Conservation (phyloP, 345 rosid species). For the Ceriops decandra region DNA sequence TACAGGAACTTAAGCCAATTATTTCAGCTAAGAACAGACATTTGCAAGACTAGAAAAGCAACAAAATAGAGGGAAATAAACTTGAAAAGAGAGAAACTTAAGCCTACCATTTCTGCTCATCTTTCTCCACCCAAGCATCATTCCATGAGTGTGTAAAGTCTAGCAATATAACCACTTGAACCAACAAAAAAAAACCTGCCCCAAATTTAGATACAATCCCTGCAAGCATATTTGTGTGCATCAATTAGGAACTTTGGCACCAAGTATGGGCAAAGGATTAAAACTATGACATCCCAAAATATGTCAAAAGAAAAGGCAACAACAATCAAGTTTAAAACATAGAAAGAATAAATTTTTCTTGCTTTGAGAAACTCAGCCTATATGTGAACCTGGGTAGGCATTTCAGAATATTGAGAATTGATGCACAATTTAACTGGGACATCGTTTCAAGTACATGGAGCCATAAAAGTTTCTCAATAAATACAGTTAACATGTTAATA, state of each 20-base stretch:
- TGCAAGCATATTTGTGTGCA: slow-evolving; percentile 35
- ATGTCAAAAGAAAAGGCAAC: slow-evolving; percentile 2
- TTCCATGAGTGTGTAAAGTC: slow-evolving; percentile 91
- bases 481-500: no score
- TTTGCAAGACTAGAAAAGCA: slow-evolving; percentile 26
- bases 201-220: slow-evolving; percentile 84
- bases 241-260: slow-evolving; percentile 1
- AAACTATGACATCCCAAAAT: not conserved
- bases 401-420: no score
- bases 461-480: no score
- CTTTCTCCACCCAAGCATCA: slow-evolving; percentile 97
- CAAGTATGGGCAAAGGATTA: not conserved
- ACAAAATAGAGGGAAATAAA: not conserved
- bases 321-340: not conserved
- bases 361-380: no score
- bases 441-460: not conserved
- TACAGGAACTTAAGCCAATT: no score
- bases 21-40: slow-evolving; percentile 7
- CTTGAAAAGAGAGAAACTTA: slow-evolving; percentile 14
- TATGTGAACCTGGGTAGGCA: not conserved
- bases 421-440: no score
- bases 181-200: slow-evolving; percentile 90
- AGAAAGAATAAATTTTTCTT: no score
- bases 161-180: slow-evolving; percentile 80
- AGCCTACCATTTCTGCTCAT: slow-evolving; percentile 84